A percentile compares a stretch with the other conserved stretches of the same genome.
Conservation (phyloP, 108 stramenopile species). For the Fistulifera solaris region DNA sequence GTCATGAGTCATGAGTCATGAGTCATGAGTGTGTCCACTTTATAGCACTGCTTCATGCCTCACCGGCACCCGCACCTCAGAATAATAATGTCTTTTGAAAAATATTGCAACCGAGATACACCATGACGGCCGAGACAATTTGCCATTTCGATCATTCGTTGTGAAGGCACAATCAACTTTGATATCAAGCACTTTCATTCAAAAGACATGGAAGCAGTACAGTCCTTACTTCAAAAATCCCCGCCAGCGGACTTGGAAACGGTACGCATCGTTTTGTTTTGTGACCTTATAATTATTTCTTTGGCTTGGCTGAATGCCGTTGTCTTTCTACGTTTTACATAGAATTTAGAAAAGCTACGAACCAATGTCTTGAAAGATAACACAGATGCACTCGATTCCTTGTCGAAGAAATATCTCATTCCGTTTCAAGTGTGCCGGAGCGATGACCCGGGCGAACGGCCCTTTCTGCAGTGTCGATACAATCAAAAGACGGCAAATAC, state of each 20-base stretch:
- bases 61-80: too few species aligned
- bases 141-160: too few species aligned
- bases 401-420: not conserved
- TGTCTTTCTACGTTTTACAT: not conserved
- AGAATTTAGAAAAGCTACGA: conserved; percentile 2
- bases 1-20: too few species aligned
- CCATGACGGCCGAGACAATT: too few species aligned
- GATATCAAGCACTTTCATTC: too few species aligned
- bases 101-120: too few species aligned
- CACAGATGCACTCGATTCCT: not conserved
- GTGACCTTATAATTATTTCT: too few species aligned
- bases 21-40: too few species aligned
- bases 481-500: conserved; percentile 35
- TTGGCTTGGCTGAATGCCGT: conserved; percentile 1
- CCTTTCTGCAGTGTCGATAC: conserved; percentile 32
- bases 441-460: conserved; percentile 13
- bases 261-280: conserved; percentile 9
- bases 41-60: too few species aligned
- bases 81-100: too few species aligned
- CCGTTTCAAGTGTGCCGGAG: conserved; percentile 2
- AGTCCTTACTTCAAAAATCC: conserved; percentile 14
- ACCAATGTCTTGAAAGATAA: not conserved
- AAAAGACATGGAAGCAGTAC: not conserved
- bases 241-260: conserved; percentile 25
- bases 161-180: too few species aligned